These are phyloP conservation scores for Leccinum subspadiceum DNA, from an alignment of 1,284 basidiomycete species.

Conservation along the genomic window DNA sequence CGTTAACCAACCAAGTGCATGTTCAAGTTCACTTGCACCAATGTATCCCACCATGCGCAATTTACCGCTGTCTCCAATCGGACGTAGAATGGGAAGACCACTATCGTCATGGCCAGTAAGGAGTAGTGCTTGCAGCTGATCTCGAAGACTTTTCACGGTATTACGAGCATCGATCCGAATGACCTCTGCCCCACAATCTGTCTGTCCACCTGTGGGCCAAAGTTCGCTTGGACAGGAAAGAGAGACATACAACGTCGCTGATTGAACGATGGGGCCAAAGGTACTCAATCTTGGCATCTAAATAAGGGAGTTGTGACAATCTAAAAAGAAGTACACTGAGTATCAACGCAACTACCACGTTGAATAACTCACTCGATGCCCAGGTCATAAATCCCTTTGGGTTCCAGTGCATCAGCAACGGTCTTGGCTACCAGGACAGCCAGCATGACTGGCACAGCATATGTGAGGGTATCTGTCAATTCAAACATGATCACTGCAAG, in stretches of 20 bases:
- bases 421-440: conserved; percentile 91
- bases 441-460: conserved; percentile 94
- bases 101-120: conserved; percentile 71
- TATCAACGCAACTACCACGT: neutral
- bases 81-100: conserved; percentile 83
- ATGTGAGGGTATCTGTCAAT: conserved; percentile 90
- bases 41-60: conserved; percentile 88
- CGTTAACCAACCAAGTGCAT: conserved; percentile 74
- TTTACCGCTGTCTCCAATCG: conserved; percentile 43
- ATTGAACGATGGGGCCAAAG: conserved; percentile 79
- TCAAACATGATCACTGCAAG: conserved; percentile 99
- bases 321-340: conserved; percentile 29
- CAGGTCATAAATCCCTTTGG: conserved; percentile 94
- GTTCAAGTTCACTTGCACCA: conserved; percentile 89
- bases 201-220: conserved; percentile 39
- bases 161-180: conserved; percentile 69
- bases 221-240: neutral
- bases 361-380: conserved; percentile 73
- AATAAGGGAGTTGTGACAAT: conserved; percentile 80
- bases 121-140: conserved; percentile 62
- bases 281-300: conserved; percentile 88
- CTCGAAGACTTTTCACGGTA: conserved; percentile 68
- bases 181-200: conserved; percentile 59
- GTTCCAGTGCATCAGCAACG: conserved; percentile 87
- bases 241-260: conserved; percentile 65